A percentile compares a stretch with the other conserved stretches of the same genome.
Evolutionary conservation across 208 protist species (phyloP).

Genomic region (Trypanosoma caninum): DNA sequence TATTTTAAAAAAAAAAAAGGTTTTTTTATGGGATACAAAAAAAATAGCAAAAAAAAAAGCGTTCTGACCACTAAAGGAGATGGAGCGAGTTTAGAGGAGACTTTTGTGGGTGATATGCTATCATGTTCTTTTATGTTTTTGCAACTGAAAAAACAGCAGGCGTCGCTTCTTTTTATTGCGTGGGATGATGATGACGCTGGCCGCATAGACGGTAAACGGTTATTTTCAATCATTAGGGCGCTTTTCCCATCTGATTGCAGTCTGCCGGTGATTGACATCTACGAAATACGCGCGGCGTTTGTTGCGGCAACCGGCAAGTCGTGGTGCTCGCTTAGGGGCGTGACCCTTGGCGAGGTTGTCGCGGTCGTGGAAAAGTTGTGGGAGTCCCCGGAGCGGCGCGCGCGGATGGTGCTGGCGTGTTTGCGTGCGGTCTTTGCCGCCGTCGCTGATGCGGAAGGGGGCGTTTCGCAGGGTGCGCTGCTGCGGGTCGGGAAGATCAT

Average conservation of each 20-base stretch:
- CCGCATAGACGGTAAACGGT: conserved; percentile 32
- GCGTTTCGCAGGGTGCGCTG: conserved; percentile 19
- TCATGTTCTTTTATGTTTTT: conserved; percentile 13
- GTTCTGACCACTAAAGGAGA: too few relatives aligned
- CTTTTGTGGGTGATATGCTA: neutral
- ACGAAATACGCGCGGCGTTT: conserved; percentile 20
- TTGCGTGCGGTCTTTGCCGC: conserved; percentile 1
- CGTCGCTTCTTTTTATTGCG: conserved; percentile 47
- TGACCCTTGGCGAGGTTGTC: conserved; percentile 46
- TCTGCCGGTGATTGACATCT: neutral
- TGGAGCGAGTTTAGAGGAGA: too few relatives aligned
- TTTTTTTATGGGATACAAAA: too few relatives aligned
- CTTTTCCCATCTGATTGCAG: conserved; percentile 32
- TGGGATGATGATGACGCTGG: conserved; percentile 55
- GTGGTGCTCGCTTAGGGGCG: neutral
- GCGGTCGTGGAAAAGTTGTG: conserved; percentile 37
- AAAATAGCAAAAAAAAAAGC: too few relatives aligned
- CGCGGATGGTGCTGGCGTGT: conserved; percentile 11
- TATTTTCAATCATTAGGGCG: conserved; percentile 45
- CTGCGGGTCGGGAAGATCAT: conserved; percentile 1
- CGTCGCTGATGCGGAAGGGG: conserved; percentile 13
- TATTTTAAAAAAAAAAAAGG: too few relatives aligned
- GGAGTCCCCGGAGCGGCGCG: conserved; percentile 2
- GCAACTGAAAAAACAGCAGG: conserved; percentile 57
- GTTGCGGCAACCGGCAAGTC: neutral